A percentile compares a stretch with the other conserved stretches of the same genome.
Evolutionary conservation across 2,329 filamentous ascomycete species (phyloP).

Genomic region (Ophiostoma tasmaniense): DNA sequence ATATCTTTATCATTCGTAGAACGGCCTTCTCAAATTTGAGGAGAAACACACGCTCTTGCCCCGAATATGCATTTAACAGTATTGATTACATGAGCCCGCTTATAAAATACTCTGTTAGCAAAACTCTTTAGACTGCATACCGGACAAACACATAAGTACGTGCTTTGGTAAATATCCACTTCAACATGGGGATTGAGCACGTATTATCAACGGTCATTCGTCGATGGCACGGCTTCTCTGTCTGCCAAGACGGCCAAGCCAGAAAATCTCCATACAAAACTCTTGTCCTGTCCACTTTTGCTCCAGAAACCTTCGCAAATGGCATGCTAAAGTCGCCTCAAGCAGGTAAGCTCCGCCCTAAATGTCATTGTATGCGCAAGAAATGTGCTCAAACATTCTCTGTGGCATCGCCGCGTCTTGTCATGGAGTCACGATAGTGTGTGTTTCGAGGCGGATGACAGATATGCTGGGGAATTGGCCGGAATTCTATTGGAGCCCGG

Average conservation of each 20-base stretch:
- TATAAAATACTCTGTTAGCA: not conserved
- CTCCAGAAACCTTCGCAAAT: constrained; percentile 4
- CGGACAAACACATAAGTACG: not conserved
- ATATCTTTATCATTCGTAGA: no score
- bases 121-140: not conserved
- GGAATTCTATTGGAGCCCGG: not conserved
- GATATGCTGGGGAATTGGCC: not conserved
- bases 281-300: not conserved
- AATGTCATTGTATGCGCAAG: not conserved
- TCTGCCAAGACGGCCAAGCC: not conserved
- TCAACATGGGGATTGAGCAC: not conserved
- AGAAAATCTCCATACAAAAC: not conserved
- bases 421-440: not conserved
- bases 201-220: not conserved
- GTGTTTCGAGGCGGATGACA: not conserved
- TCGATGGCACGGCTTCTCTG: not conserved
- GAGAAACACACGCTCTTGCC: no score
- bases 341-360: not conserved
- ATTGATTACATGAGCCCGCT: not conserved
- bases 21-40: no score
- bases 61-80: no score
- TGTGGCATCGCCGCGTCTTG: constrained; percentile 4
- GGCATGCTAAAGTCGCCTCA: not conserved
- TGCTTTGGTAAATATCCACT: not conserved
- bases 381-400: constrained; percentile 10